Conservation (phyloP, 1,139 yeast species). For the Hyphopichia buzzinii region DNA sequence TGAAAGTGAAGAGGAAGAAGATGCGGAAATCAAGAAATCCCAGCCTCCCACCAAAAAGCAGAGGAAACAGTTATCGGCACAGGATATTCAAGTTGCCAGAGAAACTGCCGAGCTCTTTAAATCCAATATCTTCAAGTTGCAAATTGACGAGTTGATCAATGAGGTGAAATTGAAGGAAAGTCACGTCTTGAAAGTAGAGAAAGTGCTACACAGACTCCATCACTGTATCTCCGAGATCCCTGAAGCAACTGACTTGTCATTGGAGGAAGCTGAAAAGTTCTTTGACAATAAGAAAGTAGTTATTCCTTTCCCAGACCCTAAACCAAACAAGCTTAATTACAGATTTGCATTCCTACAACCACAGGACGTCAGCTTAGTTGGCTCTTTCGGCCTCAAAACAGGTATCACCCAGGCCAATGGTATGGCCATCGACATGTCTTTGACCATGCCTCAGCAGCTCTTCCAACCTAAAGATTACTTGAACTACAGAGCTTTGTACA, state of each 20-base stretch:
- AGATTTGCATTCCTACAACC: conserved; percentile 73
- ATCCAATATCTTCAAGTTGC: conserved; percentile 89
- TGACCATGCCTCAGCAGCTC: conserved; percentile 74
- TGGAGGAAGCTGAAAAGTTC: conserved; percentile 50
- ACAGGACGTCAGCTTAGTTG: conserved; percentile 72
- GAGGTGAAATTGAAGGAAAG: conserved; percentile 75
- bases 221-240: conserved; percentile 67
- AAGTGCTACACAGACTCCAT: conserved; percentile 72
- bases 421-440: conserved; percentile 69
- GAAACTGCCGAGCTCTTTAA: conserved; percentile 93
- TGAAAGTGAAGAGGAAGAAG: conserved; percentile 14
- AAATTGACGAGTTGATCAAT: conserved; percentile 83
- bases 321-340: conserved; percentile 68
- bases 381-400: conserved; percentile 86
- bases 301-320: conserved; percentile 89
- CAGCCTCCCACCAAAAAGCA: conserved; percentile 35
- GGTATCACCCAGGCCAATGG: conserved; percentile 53
- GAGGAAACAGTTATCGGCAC: conserved; percentile 57
- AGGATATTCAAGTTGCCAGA: conserved; percentile 85
- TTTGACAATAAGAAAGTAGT: conserved; percentile 51
- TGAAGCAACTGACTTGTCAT: conserved; percentile 46
- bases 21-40: conserved; percentile 9
- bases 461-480: conserved; percentile 87
- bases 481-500: conserved; percentile 86
- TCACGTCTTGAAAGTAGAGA: conserved; percentile 66